Base-by-base conservation (phyloP, 768 basidiomycete species). In the Mycena rebaudengoi region DNA sequence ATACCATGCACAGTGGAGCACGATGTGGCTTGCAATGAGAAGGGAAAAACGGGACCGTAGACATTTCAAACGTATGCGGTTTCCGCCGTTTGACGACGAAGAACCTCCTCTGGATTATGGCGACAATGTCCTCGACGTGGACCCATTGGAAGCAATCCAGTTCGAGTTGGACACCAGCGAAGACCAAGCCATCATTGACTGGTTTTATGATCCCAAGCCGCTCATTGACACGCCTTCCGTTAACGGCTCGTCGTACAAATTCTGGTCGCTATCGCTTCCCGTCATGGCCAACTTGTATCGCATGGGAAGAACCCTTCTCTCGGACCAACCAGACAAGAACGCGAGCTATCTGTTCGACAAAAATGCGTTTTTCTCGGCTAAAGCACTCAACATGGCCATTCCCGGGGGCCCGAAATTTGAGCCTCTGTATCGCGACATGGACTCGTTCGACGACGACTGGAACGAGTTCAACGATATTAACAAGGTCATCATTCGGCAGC, bases 391-490 rank as follows among this genome's bases (percentile, higher is more conserved):
- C 78, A 90, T 96, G 87, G 95, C 96, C 50, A 97, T 98, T 69
- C 98, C 98, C 0, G 98, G 97, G 60, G 98, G 98, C 48, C 98
- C 98, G 2, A 98, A 98, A 76, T 99, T 99, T 66, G 98, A 99
- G 82, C 98, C 97, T 16, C 82, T 99, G 26, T 95, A 95, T 77
- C 88, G 97, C 49, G 98, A 99, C 71, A 95, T 96, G 91, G 98
- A 99, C 72, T 84, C 91, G 13, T 98, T 95, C 69, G 98, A 99
- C 73, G 98, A 99, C 74, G 98, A 99, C 73, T 98, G 96, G 96
- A 98, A 98, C 76, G 96, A 98, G 76, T 99, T 99, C 73, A 99
- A 99, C 75, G 98, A 99, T 74, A 98, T 99, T 78, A 96, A 98
- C 81, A 99, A 99, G 78, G 92, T 99, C 72, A 97, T 99, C 76